A percentile compares a stretch with the other conserved stretches of the same genome.
phyloP scores from a whole-genome alignment of 1,139 yeast species.

The Kurtzmaniella natalensis region DNA sequence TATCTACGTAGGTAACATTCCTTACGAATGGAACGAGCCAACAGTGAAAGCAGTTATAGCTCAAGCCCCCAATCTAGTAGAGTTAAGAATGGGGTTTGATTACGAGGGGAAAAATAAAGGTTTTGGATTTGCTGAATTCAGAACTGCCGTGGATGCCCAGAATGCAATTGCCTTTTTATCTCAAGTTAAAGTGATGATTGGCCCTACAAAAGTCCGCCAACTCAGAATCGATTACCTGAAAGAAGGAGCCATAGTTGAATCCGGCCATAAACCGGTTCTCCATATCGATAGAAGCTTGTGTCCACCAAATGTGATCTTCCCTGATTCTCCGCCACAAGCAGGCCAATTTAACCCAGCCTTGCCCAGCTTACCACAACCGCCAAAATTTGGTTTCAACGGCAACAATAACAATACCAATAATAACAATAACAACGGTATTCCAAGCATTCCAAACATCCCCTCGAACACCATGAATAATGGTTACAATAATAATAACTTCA shows the following conservation, averaged over 20 bases:
- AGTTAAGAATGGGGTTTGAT: conserved; percentile 59
- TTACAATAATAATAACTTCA: too few species aligned
- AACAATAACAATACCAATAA: conserved; percentile 9
- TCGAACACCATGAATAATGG: neutral
- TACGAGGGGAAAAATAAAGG: conserved; percentile 62
- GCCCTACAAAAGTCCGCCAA: conserved; percentile 31
- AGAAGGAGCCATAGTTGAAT: conserved; percentile 48
- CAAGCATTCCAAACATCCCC: too few species aligned
- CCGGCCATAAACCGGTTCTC: conserved; percentile 35
- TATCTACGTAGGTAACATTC: conserved; percentile 57
- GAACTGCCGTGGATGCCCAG: conserved; percentile 47
- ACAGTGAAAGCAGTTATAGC: conserved; percentile 55
- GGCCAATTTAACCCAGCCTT: conserved; percentile 6
- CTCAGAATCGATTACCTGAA: conserved; percentile 57
- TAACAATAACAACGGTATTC: conserved; percentile 9
- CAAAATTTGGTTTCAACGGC: conserved; percentile 5
- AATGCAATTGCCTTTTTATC: conserved; percentile 40
- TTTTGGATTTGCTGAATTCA: conserved; percentile 60
- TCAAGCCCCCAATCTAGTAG: conserved; percentile 60
- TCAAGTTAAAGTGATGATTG: conserved; percentile 38
- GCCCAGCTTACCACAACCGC: conserved; percentile 7
- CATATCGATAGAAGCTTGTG: conserved; percentile 38
- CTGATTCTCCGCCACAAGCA: conserved; percentile 16
- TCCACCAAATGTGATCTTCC: conserved; percentile 54
- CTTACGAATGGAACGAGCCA: conserved; percentile 62